Conservation (phyloP, 2,329 filamentous ascomycete genomes). For the Aspergillus oerlinghausenensis region DNA sequence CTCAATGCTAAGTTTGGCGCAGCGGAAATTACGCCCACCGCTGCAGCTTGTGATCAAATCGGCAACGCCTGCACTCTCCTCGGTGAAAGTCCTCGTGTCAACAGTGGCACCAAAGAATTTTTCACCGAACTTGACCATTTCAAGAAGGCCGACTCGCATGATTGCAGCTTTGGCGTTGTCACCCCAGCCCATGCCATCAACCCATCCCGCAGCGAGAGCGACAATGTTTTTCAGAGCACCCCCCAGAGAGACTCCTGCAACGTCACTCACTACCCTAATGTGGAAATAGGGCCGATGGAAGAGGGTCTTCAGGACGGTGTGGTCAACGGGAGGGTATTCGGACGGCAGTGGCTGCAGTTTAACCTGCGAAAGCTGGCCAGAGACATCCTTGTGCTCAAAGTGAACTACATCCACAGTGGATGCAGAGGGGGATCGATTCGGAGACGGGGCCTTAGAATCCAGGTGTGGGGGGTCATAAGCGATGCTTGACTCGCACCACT, state of each 20-base stretch:
- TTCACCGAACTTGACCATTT: constrained; percentile 95
- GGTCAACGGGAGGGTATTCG: constrained; percentile 82
- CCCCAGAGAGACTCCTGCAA: constrained; percentile 92
- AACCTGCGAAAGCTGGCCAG: constrained; percentile 62
- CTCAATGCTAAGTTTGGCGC: constrained; percentile 81
- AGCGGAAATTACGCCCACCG: constrained; percentile 89
- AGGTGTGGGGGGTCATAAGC: constrained; percentile 89
- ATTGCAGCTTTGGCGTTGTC: constrained; percentile 99
- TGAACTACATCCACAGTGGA: constrained; percentile 48
- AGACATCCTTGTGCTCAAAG: constrained; percentile 64
- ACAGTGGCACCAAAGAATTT: constrained; percentile 85
- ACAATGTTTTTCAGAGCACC: constrained; percentile 97
- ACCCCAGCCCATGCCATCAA: constrained; percentile 93
- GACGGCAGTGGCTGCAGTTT: constrained; percentile 70
- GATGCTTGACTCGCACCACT: constrained; percentile 95
- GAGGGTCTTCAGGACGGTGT: constrained; percentile 73
- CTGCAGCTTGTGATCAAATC: constrained; percentile 93
- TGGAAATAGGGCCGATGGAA: constrained; percentile 98
- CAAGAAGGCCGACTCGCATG: constrained; percentile 90
- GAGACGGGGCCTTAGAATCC: constrained; percentile 73
- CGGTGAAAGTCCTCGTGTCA: constrained; percentile 83
- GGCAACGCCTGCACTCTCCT: constrained; percentile 90
- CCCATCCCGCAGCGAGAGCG: constrained; percentile 88
- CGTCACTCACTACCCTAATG: constrained; percentile 86
- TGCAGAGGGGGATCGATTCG: constrained; percentile 48